A percentile compares a stretch with the other conserved stretches of the same genome.
phyloP scores from a whole-genome alignment of 805 yeast species.

The Metschnikowia peoriensis region DNA sequence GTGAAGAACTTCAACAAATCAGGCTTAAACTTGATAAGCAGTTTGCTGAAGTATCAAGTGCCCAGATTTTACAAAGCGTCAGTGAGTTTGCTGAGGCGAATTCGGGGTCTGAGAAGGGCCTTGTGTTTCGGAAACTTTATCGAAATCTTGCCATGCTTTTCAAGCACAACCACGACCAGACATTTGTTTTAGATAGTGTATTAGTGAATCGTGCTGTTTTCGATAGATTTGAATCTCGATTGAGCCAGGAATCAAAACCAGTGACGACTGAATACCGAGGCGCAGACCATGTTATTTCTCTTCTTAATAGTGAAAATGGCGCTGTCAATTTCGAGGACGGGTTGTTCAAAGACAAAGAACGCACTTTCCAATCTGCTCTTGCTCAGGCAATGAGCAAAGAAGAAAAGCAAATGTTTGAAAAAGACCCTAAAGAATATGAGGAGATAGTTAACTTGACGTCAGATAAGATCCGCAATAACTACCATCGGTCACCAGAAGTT shows the following conservation, averaged over 20 bases:
- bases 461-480: constrained; percentile 17
- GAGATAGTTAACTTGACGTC: constrained; percentile 19
- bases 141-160: constrained; percentile 33
- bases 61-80: constrained; percentile 18
- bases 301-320: not conserved
- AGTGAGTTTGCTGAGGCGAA: constrained; percentile 10
- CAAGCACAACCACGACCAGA: constrained; percentile 29
- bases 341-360: constrained; percentile 11
- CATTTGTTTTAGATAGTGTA: constrained; percentile 37
- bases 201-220: constrained; percentile 29
- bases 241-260: not conserved
- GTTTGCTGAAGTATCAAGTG: constrained; percentile 17
- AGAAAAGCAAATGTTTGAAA: constrained; percentile 7
- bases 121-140: constrained; percentile 26
- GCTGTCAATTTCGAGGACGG: not conserved
- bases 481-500: not conserved
- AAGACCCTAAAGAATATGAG: constrained; percentile 16
- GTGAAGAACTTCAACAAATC: constrained; percentile 29
- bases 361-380: constrained; percentile 23
- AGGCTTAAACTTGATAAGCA: constrained; percentile 18
- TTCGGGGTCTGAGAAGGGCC: constrained; percentile 15
- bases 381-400: constrained; percentile 24
- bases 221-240: constrained; percentile 19
- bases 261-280: constrained; percentile 5
- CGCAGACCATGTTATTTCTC: constrained; percentile 7